These are phyloP conservation scores for Boletus chippewaensis DNA, from an alignment of 1,284 basidiomycete genomes.

Conservation along the genomic window DNA sequence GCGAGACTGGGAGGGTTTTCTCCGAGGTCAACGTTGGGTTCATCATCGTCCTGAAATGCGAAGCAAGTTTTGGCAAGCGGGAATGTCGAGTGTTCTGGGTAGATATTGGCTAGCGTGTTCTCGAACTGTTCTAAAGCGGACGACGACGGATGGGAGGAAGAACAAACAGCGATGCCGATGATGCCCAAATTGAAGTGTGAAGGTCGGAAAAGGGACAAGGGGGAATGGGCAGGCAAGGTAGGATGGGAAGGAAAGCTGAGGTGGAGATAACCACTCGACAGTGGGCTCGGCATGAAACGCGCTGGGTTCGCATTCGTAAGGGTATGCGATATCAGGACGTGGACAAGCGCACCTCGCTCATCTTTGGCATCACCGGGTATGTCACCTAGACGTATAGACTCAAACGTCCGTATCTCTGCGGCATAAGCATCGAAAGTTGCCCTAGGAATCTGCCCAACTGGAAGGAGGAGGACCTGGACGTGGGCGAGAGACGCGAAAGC, in stretches of 20 bases:
- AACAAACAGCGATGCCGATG: slow-evolving; percentile 69
- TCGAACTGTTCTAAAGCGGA: slow-evolving; percentile 60
- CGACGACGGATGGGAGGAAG: slow-evolving; percentile 49
- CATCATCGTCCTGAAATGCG: slow-evolving; percentile 71
- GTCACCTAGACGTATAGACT: slow-evolving; percentile 67
- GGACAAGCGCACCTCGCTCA: slow-evolving; percentile 54
- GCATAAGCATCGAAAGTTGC: slow-evolving; percentile 63
- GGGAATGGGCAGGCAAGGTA: slow-evolving; percentile 49
- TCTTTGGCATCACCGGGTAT: slow-evolving; percentile 73
- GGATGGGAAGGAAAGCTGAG: slow-evolving; percentile 68
- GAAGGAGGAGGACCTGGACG: slow-evolving; percentile 69
- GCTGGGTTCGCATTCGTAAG: slow-evolving; percentile 37
- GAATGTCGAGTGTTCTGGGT: slow-evolving; percentile 61
- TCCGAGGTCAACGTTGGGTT: slow-evolving; percentile 47
- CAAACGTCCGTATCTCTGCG: slow-evolving; percentile 62
- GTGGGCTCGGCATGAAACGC: slow-evolving; percentile 74
- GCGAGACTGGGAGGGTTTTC: slow-evolving; percentile 58
- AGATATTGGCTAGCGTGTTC: slow-evolving; percentile 52
- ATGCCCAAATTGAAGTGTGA: slow-evolving; percentile 76
- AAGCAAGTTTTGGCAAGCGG: slow-evolving; percentile 73
- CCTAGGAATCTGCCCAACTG: slow-evolving; percentile 64
- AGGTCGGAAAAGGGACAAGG: slow-evolving; percentile 62
- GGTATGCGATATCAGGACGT: not conserved
- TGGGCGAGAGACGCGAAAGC: slow-evolving; percentile 75
- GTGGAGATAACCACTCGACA: slow-evolving; percentile 68